Conservation (phyloP, 495 filamentous ascomycete species). For the Aspergillus kassunensis region DNA sequence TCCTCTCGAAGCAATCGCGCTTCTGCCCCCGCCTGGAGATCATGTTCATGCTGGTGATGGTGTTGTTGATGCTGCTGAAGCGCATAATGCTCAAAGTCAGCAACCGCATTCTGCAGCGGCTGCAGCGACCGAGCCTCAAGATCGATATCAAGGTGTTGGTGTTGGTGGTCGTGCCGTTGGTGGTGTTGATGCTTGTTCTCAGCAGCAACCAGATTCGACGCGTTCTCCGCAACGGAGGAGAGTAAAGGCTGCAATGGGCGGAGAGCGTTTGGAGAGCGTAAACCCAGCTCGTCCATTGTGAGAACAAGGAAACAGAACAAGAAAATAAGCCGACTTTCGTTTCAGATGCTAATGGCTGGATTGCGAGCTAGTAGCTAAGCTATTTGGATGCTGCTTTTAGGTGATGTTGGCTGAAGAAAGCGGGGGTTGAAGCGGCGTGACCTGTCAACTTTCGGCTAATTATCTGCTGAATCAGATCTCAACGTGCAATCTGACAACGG, state of each 20-base stretch:
- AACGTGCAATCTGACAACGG: not conserved
- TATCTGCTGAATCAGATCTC: no score
- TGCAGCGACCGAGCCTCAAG: conserved; percentile 24
- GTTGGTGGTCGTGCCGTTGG: conserved; percentile 11
- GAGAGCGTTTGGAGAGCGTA: conserved; percentile 19
- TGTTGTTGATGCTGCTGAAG: conserved; percentile 19
- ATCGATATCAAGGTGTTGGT: conserved; percentile 4
- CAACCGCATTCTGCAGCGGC: conserved; percentile 22
- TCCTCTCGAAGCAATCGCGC: conserved; percentile 5
- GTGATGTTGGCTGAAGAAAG: conserved; percentile 6
- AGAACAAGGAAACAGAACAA: not conserved
- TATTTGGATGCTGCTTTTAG: conserved; percentile 24
- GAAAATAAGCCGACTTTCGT: not conserved
- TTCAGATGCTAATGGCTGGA: conserved; percentile 1
- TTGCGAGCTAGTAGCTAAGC: not conserved
- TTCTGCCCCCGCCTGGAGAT: no score
- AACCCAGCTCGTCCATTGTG: conserved; percentile 9
- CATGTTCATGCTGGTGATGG: no score
- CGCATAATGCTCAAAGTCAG: conserved; percentile 17
- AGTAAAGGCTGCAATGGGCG: conserved; percentile 19
- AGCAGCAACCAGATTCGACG: conserved; percentile 17
- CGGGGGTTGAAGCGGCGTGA: conserved; percentile 24
- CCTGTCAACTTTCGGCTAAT: conserved; percentile 3
- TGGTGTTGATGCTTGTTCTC: conserved; percentile 11
- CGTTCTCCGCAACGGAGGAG: conserved; percentile 21